Evolutionary conservation across 345 rosid species (phyloP), one percentile per base, ranked within the genome.

Genomic region (Eutrema heterophyllum): DNA sequence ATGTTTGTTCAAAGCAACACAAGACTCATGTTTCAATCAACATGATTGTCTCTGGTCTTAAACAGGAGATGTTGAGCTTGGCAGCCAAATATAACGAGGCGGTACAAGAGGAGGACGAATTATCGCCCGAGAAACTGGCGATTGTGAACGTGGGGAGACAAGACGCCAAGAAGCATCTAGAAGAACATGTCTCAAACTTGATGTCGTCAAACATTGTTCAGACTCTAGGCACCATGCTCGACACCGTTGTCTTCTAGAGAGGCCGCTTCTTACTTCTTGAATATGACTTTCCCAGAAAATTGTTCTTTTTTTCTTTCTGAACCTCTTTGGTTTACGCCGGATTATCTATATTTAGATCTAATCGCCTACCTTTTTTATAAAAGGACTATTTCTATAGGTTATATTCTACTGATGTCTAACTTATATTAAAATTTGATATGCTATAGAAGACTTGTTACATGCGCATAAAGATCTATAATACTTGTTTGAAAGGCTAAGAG

Each of bases 131-230:
- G 81, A 92, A 89, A 81, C 81, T 88, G 38, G 94, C 94, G 0
- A 89, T 89, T 5, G 92, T 88, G 2, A 88, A 92, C 27, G 94
- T 89, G 24, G 96, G 96, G 67, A 85, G 94, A 78, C 96, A 92
- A 78, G 96, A 92, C 54, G 92, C 95, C 14, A 92, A 92, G 81
- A 92, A 92, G 78, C 96, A 92, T 78, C 84, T 92, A 4, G 96
- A 88, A 79, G 96, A 92, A 50, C 94, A 92, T 30, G 90, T 89
- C 53, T 85, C 97, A 12, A 85, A 92, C 76, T 59, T 92, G 72
- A 92, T 92, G 91, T 92, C 97, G 15, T 86, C 96, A 54, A 92
- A 92, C 85, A 92, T 88, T 35, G 88, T 89, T 29, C 94, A 89
- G 76, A 92, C 96, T 40, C 60, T 89, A 76, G 96, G 97, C 48